Base-by-base conservation (phyloP, 225 moss, liverwort and hornwort genomes). In the Marchantia paleacea region DNA sequence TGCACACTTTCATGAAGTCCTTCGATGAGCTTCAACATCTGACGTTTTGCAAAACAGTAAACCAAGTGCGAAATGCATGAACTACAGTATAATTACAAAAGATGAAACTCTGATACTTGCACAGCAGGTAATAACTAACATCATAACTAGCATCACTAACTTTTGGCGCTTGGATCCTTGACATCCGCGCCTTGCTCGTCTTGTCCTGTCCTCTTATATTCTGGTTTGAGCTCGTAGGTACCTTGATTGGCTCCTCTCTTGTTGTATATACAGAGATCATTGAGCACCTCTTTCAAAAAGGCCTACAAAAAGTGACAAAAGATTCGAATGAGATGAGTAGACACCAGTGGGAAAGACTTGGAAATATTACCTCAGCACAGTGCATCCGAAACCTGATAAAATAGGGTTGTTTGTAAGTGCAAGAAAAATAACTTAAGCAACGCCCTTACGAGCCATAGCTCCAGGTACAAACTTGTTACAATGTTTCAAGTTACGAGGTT, bases 161-260 rank as follows among this genome's bases (percentile, higher is more conserved):
- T 82, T 64, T 80, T 77, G 30, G 47, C 50, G 14, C 80, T 55
- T 18, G 80, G 73, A 64, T 87, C 87, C 70, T 92, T 91, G 28
- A 85, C 85, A 60, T 94, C 94, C 81, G 83, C 72, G 8, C 74
- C 79, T 61, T 81, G 57, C 16, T 86, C 84, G 9, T 95, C 99
- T 26, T 89, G 66, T 10, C 82, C 80, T 39, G 90, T 92, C 70
- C 90, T 87, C 86, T 83, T 92, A 82, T 99, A 99, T 81, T 99
- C 99, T 39, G 91, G 99, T 85, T 95, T 99, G 55, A 99, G 91
- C 90, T 99, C 99, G 69, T 95, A 95, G 51, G 99, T 99, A 54
- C 99, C 99, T 87, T 99, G 99, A 81, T 99, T 92, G 78, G 91
- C 95, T 80, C 99, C 99, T 84, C 99, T 88, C 84, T 99, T 99